A percentile compares a stretch with the other conserved stretches of the same genome.
These are phyloP conservation scores for Clohesyomyces aquaticus DNA, from an alignment of 495 filamentous ascomycete genomes.

Conservation along the genomic window DNA sequence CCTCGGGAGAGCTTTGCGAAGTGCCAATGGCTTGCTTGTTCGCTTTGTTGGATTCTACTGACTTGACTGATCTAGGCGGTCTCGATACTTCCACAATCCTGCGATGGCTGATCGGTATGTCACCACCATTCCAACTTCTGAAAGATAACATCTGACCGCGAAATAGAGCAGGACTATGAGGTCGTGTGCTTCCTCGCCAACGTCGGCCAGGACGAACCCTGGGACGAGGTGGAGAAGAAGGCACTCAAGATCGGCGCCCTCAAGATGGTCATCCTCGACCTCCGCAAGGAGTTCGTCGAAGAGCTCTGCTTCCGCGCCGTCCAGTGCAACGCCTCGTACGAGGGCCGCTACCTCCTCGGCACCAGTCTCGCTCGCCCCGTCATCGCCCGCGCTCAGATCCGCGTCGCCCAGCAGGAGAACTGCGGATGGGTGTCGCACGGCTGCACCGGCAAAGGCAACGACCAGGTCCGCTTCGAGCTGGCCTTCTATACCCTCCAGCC, in stretches of 20 bases:
- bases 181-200: constrained; percentile 64
- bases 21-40: background rate
- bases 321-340: constrained; percentile 86
- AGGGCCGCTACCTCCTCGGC: constrained; percentile 50
- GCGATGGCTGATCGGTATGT: constrained; percentile 33
- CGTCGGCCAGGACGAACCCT: constrained; percentile 58
- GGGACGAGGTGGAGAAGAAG: constrained; percentile 66
- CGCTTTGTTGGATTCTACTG: background rate
- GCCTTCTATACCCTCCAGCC: constrained; percentile 70
- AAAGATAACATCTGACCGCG: background rate
- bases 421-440: constrained; percentile 75
- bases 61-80: constrained; percentile 30
- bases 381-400: constrained; percentile 81
- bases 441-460: constrained; percentile 85
- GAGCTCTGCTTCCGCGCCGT: constrained; percentile 87
- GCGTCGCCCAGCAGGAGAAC: constrained; percentile 68
- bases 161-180: constrained; percentile 64
- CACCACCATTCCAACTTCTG: background rate
- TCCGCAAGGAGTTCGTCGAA: constrained; percentile 79
- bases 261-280: constrained; percentile 64
- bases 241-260: constrained; percentile 71
- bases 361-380: constrained; percentile 79
- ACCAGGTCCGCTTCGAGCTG: constrained; percentile 85
- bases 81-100: constrained; percentile 36
- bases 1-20: background rate